phyloP scores from a whole-genome alignment of 2,329 filamentous ascomycete genomes.

The Chaetomium sp. region DNA sequence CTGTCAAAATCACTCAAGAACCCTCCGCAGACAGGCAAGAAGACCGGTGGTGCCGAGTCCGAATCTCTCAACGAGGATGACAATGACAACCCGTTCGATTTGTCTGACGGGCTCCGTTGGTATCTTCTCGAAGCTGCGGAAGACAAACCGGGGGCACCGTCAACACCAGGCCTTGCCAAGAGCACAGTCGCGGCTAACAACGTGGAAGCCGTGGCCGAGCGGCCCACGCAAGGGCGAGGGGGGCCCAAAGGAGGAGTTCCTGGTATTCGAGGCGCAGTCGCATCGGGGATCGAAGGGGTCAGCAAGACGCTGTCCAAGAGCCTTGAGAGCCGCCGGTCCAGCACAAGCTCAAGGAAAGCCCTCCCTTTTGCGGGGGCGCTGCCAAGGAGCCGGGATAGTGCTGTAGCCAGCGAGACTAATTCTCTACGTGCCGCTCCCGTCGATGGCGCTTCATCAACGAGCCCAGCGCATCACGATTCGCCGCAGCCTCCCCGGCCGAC shows the following conservation, averaged over 20 bases:
- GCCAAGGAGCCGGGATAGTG: conserved; percentile 41
- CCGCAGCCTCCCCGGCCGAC: conserved; percentile 4
- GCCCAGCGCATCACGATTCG: conserved; percentile 30
- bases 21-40: conserved; percentile 27
- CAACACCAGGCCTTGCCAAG: conserved; percentile 87
- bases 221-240: conserved; percentile 44
- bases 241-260: conserved; percentile 36
- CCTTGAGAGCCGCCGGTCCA: conserved; percentile 84
- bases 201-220: conserved; percentile 77
- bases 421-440: conserved; percentile 45
- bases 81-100: conserved; percentile 93
- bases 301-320: conserved; percentile 79
- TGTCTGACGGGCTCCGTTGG: conserved; percentile 92
- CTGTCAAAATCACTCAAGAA: conserved; percentile 66
- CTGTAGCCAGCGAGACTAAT: conserved; percentile 52
- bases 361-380: conserved; percentile 45
- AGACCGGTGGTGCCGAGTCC: conserved; percentile 36
- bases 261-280: conserved; percentile 32
- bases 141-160: conserved; percentile 84
- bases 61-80: conserved; percentile 57
- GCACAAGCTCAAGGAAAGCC: conserved; percentile 75
- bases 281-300: conserved; percentile 61
- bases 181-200: conserved; percentile 84
- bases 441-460: conserved; percentile 30
- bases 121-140: conserved; percentile 91